Evolutionary conservation across 495 filamentous ascomycete genomes (phyloP).

Genomic region (Cenococcum geophilum): DNA sequence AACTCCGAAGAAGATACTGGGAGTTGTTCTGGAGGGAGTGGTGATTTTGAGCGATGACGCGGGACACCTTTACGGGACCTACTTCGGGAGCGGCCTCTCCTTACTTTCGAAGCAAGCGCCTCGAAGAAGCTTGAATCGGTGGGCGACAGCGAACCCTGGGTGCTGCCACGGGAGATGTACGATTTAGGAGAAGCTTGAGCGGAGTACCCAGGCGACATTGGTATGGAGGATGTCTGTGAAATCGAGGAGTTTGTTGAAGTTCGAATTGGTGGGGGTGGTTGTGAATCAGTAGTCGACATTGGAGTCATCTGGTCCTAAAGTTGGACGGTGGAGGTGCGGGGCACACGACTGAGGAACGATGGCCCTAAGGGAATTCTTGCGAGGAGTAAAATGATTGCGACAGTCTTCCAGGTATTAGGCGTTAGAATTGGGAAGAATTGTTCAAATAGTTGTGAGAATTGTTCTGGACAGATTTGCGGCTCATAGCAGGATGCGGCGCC

Average conservation of each 20-base stretch:
- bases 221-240: slow-evolving; percentile 17
- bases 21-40: slow-evolving; percentile 27
- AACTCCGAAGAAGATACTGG: slow-evolving; percentile 7
- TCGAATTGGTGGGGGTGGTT: slow-evolving; percentile 25
- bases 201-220: slow-evolving; percentile 15
- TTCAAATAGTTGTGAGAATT: slow-evolving; percentile 17
- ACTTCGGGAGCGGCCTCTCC: slow-evolving; percentile 22
- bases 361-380: not conserved
- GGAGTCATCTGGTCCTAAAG: slow-evolving; percentile 14
- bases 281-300: slow-evolving; percentile 10
- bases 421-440: not conserved
- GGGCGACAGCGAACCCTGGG: slow-evolving; percentile 17
- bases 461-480: slow-evolving; percentile 26
- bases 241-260: slow-evolving; percentile 13
- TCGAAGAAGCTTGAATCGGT: slow-evolving; percentile 28
- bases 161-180: slow-evolving; percentile 14
- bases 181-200: slow-evolving; percentile 22
- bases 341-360: not conserved
- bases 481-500: slow-evolving; percentile 11
- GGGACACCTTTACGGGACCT: slow-evolving; percentile 13
- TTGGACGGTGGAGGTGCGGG: not conserved
- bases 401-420: not conserved
- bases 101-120: slow-evolving; percentile 22
- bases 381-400: too few relatives aligned
- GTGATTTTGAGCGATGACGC: slow-evolving; percentile 26